Base-by-base conservation (phyloP, 1,284 basidiomycete genomes). In the Neolentinus lepideus region DNA sequence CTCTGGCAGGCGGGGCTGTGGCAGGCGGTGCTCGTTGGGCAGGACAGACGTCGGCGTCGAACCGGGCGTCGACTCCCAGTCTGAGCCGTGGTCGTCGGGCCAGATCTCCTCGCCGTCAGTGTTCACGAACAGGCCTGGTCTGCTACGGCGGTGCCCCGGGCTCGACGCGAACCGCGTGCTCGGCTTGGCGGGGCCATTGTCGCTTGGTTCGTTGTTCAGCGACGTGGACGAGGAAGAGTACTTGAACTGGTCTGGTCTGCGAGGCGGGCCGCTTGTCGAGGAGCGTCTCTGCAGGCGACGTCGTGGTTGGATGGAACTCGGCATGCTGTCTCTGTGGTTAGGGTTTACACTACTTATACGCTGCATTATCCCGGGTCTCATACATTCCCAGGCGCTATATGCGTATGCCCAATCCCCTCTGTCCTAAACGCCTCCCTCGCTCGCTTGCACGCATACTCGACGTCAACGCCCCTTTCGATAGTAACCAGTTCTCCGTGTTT, bases 81-180 rank as follows among this genome's bases (percentile, higher is more conserved):
- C 38, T 3, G 38, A 43, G 38, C 4, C 51, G 38, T 60, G 29
- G n/a, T 52, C 51, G 51, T 52, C 27, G 22, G 6, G 9, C 51
- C 27, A 33, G 16, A 33, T 16, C 22, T 29, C n/a, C 22, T 52
- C 35, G 27, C n/a, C 53, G 36, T 12, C 54, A 52, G 11, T 50
- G 52, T 22, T 56, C 56, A 50, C 54, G 46, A 36, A 55, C 52
- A 36, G 45, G 14, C 9, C 22, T 3, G 14, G 21, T 25, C 47
- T 10, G 47, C 47, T 29, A 3, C 27, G 8, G 6, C 24, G 4
- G 27, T n/a, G 24, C 21, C 21, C n/a, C 22, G 47, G 47, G 22
- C 47, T 50, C 9, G 47, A 43, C 38, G 38, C 38, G 38, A 43
- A 43, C 38, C 38, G 12, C 16, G 38, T 3, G 38, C 16, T 43